These are phyloP conservation scores for Albatrellus ellisii DNA, from an alignment of 768 basidiomycete genomes.

Conservation along the genomic window DNA sequence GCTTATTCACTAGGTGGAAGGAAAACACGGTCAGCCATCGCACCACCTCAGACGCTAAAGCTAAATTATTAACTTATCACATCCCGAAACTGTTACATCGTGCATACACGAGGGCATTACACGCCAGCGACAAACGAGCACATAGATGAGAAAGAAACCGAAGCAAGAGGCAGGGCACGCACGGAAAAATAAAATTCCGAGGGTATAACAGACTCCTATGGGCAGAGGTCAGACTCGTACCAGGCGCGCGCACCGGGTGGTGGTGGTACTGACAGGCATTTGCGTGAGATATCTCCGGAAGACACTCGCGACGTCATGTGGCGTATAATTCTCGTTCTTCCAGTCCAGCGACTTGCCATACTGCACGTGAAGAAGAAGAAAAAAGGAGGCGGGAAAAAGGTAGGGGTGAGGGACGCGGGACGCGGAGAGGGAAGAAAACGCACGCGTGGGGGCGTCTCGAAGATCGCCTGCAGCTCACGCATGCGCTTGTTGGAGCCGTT, in stretches of 20 bases:
- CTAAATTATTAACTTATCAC: constrained; percentile 36
- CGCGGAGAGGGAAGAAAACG: constrained; percentile 12
- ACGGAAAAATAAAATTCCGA: constrained; percentile 80
- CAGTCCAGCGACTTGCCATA: constrained; percentile 92
- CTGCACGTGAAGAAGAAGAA: constrained; percentile 26
- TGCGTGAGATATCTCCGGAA: constrained; percentile 92
- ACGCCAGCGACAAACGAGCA: not conserved
- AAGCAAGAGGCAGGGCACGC: constrained; percentile 24
- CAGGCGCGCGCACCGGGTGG: not conserved
- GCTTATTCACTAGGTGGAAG: constrained; percentile 41
- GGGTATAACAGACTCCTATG: constrained; percentile 90
- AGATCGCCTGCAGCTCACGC: constrained; percentile 85
- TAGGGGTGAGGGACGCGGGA: not conserved
- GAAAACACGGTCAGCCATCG: not conserved
- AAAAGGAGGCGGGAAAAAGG: not conserved
- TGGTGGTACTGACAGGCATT: constrained; percentile 67
- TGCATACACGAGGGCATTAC: not conserved
- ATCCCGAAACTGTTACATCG: constrained; percentile 53
- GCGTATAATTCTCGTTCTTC: constrained; percentile 75
- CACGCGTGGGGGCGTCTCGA: constrained; percentile 83
- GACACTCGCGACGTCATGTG: constrained; percentile 95
- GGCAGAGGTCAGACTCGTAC: constrained; percentile 3
- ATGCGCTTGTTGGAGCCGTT: constrained; percentile 93
- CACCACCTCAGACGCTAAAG: not conserved
- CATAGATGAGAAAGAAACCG: constrained; percentile 8